Base-by-base conservation (phyloP, 768 basidiomycete species). In the Pleurotus ostreatus region DNA sequence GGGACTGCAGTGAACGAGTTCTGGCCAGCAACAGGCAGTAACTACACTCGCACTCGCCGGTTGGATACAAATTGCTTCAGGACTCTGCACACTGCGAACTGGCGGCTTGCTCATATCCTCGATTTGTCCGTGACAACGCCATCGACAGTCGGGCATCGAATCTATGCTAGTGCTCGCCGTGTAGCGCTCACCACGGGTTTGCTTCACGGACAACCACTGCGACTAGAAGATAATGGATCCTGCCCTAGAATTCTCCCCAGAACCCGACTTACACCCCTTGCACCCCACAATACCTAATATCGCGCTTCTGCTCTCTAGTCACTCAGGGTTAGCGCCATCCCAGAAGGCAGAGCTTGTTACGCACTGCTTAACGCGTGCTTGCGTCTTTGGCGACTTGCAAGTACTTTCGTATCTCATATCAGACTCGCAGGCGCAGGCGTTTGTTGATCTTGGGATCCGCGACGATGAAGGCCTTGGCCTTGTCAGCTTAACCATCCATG, bases 401-500 rank as follows among this genome's bases (percentile, higher is more conserved):
- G 71, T 92, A 55, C 75, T 94, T 39, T 85, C 88, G 44, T 86
- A 84, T 66, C 79, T 94, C 54, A 75, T 94, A 49, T 72, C 77
- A 37, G 87, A 92, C 70, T 75, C 78, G 40, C 83, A 83, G 55
- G 81, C 86, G 5, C 89, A 86, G 65, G 66, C 74, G 8, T 80
- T 77, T 63, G 73, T 91, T 57, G 90, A 94, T 70, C 77, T 94
- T 46, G 73, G 73, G 41, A 69, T 81, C 55, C 80, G 82, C 60
- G 94, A 96, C 70, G 93, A 95, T 51, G 94, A 98, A 60, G 92
- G 92, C 11, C 76, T 93, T 45, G 85, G 88, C 22, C 73, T 94
- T 59, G 78, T 94, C 74, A 87, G 89, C 66, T 77, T 83, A 55
- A 74, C 85, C 23, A 89, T 92, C 61, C 83, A 91, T 59, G 91